Percentiles rank a stretch among this genome's conserved stretches.
These are phyloP conservation scores for Parastagonospora avenae DNA, from an alignment of 2,329 filamentous ascomycete species.

Conservation along the genomic window DNA sequence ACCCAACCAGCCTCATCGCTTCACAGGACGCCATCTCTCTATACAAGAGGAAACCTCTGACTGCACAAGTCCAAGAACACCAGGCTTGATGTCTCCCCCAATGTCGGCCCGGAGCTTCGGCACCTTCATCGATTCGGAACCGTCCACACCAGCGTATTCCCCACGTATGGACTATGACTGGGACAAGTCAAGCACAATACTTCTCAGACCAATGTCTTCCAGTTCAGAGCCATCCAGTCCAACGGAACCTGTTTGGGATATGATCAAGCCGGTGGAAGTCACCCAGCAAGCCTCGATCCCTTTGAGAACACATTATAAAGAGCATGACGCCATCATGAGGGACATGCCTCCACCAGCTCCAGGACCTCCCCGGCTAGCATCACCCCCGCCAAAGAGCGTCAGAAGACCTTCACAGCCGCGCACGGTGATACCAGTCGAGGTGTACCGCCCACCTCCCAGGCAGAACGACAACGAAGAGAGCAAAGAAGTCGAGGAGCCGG, in stretches of 20 bases:
- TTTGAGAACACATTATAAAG: slow-evolving; percentile 8
- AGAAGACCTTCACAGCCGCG: slow-evolving; percentile 1
- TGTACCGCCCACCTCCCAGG: slow-evolving; percentile 15
- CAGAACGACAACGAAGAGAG: slow-evolving; percentile 24
- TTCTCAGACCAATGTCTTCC: slow-evolving; percentile 37
- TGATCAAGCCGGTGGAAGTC: slow-evolving; percentile 29
- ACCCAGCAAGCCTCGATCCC: slow-evolving; percentile 3
- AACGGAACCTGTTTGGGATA: slow-evolving; percentile 40
- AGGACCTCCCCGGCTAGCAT: slow-evolving; percentile 7
- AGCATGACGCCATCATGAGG: slow-evolving; percentile 4
- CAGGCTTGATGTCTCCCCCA: slow-evolving; percentile 38
- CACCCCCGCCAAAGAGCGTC: slow-evolving; percentile 20
- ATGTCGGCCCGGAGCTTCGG: slow-evolving; percentile 44
- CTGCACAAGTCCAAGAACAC: slow-evolving; percentile 28
- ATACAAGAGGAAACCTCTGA: slow-evolving; percentile 18
- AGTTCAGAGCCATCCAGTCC: slow-evolving; percentile 32
- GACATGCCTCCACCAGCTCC: slow-evolving; percentile 6
- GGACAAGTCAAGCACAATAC: slow-evolving; percentile 33
- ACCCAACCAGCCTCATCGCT: slow-evolving; percentile 36
- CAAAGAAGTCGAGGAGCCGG: slow-evolving; percentile 9
- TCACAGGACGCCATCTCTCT: slow-evolving; percentile 26
- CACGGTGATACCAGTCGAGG: slow-evolving; percentile 7
- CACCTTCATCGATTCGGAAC: slow-evolving; percentile 45
- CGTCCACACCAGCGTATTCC: slow-evolving; percentile 45
- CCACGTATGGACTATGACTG: slow-evolving; percentile 34